These are phyloP conservation scores for Skeletonema menzelii DNA, from an alignment of 108 stramenopile genomes.

Conservation along the genomic window DNA sequence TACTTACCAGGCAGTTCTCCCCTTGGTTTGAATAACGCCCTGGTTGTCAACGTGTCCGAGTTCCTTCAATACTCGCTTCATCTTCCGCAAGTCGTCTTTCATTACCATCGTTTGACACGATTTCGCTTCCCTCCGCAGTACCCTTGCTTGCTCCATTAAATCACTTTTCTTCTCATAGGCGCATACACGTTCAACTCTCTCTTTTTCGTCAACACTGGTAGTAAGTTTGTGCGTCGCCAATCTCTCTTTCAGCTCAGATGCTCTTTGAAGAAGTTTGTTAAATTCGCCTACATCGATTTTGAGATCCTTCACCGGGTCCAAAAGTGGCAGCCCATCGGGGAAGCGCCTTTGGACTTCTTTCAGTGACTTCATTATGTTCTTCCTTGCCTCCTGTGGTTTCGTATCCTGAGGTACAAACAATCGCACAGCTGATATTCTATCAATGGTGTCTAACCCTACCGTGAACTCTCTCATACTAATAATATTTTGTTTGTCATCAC, in stretches of 20 bases:
- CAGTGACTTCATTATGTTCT: conserved; percentile 62
- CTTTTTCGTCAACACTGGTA: conserved; percentile 53
- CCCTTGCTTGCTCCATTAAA: conserved; percentile 68
- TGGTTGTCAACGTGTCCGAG: conserved; percentile 94
- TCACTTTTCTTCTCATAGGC: conserved; percentile 71
- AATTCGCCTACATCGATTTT: conserved; percentile 76
- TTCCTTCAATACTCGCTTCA: conserved; percentile 93
- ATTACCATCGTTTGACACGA: conserved; percentile 88
- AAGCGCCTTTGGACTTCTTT: conserved; percentile 83
- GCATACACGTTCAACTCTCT: conserved; percentile 51
- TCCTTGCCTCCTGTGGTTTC: conserved; percentile 58
- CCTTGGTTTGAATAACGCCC: conserved; percentile 97
- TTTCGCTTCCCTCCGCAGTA: conserved; percentile 74
- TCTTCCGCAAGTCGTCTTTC: conserved; percentile 94
- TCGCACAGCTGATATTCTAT: conserved; percentile 82
- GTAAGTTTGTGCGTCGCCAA: conserved; percentile 56
- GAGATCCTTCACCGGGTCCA: conserved; percentile 94
- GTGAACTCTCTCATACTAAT: conserved; percentile 79
- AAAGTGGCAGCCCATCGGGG: conserved; percentile 81
- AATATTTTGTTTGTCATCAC: conserved; percentile 49
- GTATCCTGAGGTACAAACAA: conserved; percentile 80
- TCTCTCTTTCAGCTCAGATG: conserved; percentile 62
- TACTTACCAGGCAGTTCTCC: conserved; percentile 88
- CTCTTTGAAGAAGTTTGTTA: conserved; percentile 82
- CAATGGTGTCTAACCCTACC: conserved; percentile 73